Percentiles rank a stretch among this genome's conserved stretches.
Conservation (phyloP, 78 protist genomes). For the Salpingoeca rosetta region DNA sequence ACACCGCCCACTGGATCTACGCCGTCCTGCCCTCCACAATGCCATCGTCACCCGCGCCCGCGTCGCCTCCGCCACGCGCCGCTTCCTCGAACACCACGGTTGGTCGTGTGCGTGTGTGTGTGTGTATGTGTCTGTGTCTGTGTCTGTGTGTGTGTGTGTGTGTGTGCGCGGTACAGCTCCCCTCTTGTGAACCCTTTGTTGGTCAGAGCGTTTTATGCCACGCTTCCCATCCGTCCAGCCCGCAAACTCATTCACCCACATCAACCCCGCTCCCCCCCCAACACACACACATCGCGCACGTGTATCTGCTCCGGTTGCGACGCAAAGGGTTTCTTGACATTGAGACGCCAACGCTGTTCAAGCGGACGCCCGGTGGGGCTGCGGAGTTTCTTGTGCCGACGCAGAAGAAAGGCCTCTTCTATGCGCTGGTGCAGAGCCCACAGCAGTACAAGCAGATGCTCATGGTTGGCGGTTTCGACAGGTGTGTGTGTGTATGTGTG, state of each 20-base stretch:
- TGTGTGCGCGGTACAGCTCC: no score
- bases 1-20: slow-evolving; percentile 54
- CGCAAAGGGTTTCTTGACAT: slow-evolving; percentile 54
- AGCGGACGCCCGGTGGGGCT: slow-evolving; percentile 82
- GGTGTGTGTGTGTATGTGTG: no score
- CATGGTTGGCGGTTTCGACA: slow-evolving; percentile 73
- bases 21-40: slow-evolving; percentile 31
- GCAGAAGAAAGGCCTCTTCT: slow-evolving; percentile 39
- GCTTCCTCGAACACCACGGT: neutral
- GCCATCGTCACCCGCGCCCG: slow-evolving; percentile 29
- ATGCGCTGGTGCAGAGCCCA: slow-evolving; percentile 67
- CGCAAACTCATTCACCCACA: neutral
- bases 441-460: slow-evolving; percentile 75
- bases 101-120: neutral
- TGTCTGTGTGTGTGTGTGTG: no score
- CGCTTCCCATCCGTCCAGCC: no score
- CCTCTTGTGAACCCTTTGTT: no score
- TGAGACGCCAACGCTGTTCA: slow-evolving; percentile 74
- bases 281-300: neutral
- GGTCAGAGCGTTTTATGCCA: no score
- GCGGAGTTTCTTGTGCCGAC: slow-evolving; percentile 75
- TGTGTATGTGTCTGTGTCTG: neutral
- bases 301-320: neutral
- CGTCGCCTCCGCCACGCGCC: neutral
- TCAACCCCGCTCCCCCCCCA: neutral